These are phyloP conservation scores for Penicillium sp. DNA, from an alignment of 2,329 filamentous ascomycete genomes.

Conservation along the genomic window DNA sequence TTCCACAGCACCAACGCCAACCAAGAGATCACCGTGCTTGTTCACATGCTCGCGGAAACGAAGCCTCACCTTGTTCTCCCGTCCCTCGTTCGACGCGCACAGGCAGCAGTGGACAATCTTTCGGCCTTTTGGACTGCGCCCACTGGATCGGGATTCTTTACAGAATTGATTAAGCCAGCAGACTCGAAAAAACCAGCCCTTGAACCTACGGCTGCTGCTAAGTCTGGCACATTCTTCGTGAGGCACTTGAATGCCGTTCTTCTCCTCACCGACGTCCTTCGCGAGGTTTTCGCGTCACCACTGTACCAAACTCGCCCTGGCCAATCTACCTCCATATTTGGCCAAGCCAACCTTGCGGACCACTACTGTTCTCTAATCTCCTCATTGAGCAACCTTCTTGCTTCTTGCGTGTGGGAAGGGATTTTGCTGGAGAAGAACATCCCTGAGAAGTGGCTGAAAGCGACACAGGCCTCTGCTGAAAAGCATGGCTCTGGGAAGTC, in stretches of 20 bases:
- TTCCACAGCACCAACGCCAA: conserved; percentile 67
- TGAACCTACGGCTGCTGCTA: conserved; percentile 39
- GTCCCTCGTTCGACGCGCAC: conserved; percentile 71
- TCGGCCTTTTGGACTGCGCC: conserved; percentile 61
- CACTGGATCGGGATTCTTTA: conserved; percentile 64
- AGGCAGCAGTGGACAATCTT: conserved; percentile 66
- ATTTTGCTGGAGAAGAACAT: conserved; percentile 71
- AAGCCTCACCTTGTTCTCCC: conserved; percentile 79
- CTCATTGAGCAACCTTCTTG: conserved; percentile 72
- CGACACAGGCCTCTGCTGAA: conserved; percentile 43
- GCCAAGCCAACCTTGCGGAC: conserved; percentile 77
- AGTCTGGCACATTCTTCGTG: conserved; percentile 70
- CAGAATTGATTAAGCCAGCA: conserved; percentile 53
- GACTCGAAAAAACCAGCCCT: conserved; percentile 20
- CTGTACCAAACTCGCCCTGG: conserved; percentile 63
- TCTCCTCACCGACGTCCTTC: conserved; percentile 71
- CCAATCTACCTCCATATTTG: conserved; percentile 63
- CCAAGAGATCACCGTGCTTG: conserved; percentile 68
- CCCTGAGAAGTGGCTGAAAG: conserved; percentile 58
- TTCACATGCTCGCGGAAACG: conserved; percentile 75
- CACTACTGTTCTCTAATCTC: conserved; percentile 73
- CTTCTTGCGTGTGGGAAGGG: conserved; percentile 81
- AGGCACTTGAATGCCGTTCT: conserved; percentile 77
- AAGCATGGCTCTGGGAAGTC: conserved; percentile 42
- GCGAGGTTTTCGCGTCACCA: conserved; percentile 66